These are phyloP conservation scores for Chernovozyma aurita DNA, from an alignment of 1,139 yeast genomes.

Conservation along the genomic window DNA sequence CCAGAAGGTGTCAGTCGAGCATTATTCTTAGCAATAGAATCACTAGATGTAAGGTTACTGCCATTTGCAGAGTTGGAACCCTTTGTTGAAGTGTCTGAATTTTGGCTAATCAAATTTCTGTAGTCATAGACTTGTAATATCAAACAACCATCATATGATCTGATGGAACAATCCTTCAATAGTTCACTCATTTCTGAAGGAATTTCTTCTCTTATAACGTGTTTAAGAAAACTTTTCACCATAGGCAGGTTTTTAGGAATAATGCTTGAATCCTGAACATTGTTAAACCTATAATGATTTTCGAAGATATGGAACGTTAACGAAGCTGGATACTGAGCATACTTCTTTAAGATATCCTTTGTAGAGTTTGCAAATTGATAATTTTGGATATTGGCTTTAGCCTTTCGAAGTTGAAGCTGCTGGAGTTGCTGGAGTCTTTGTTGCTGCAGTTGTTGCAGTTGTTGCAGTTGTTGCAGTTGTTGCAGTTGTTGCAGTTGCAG, in stretches of 20 bases:
- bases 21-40: neutral
- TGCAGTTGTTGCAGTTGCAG: constrained; percentile 4
- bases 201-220: constrained; percentile 74
- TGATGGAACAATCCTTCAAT: constrained; percentile 76
- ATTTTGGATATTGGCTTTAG: constrained; percentile 27
- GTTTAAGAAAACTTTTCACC: constrained; percentile 72
- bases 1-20: neutral
- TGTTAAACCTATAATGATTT: constrained; percentile 79
- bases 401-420: constrained; percentile 29
- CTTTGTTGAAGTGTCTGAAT: neutral
- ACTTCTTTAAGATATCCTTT: constrained; percentile 72
- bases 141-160: constrained; percentile 84
- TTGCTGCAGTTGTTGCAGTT: constrained; percentile 18
- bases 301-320: constrained; percentile 86
- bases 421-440: constrained; percentile 16
- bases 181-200: constrained; percentile 90
- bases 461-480: constrained; percentile 18
- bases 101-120: constrained; percentile 6
- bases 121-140: constrained; percentile 84
- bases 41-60: too few relatives aligned
- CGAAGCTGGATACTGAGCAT: constrained; percentile 74
- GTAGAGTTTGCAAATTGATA: constrained; percentile 68
- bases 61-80: neutral
- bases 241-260: constrained; percentile 81
- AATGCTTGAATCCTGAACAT: constrained; percentile 63